Conservation (phyloP, 2,329 filamentous ascomycete species). For the Cordyceps sp. region DNA sequence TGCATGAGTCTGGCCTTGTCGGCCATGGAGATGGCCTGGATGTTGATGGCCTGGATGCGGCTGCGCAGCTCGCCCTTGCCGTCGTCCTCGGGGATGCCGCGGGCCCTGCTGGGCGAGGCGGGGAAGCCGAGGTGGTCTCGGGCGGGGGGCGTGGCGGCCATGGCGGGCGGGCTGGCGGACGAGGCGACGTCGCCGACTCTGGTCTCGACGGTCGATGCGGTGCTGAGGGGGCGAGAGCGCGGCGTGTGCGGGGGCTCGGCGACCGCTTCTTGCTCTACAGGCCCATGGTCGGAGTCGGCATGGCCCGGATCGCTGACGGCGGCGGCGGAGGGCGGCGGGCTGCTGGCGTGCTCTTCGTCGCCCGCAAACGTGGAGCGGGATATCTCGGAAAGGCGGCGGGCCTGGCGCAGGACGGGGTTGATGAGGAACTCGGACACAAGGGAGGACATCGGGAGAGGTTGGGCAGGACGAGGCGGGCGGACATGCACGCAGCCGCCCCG, state of each 20-base stretch:
- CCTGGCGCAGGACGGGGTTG: slow-evolving; percentile 49
- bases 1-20: slow-evolving; percentile 63
- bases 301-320: slow-evolving; percentile 11
- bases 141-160: too few species aligned
- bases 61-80: slow-evolving; percentile 53
- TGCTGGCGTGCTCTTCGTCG: slow-evolving; percentile 13
- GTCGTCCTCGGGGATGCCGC: slow-evolving; percentile 54
- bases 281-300: too few species aligned
- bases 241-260: slow-evolving; percentile 9
- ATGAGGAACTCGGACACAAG: slow-evolving; percentile 49
- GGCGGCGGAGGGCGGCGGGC: slow-evolving; percentile 7
- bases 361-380: slow-evolving; percentile 21
- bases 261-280: slow-evolving; percentile 1
- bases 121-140: slow-evolving; percentile 18
- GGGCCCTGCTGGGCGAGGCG: slow-evolving; percentile 12
- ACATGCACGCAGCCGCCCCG: slow-evolving; percentile 1
- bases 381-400: slow-evolving; percentile 42
- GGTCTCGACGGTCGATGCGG: slow-evolving; percentile 16
- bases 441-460: slow-evolving; percentile 33
- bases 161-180: slow-evolving; percentile 4
- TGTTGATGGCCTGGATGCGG: slow-evolving; percentile 53
- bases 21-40: slow-evolving; percentile 34
- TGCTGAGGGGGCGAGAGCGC: slow-evolving; percentile 13
- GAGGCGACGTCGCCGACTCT: slow-evolving; percentile 13
- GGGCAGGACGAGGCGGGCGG: slow-evolving; percentile 2